Evolutionary conservation across 495 filamentous ascomycete genomes (phyloP).

Genomic region (Podospora australis): DNA sequence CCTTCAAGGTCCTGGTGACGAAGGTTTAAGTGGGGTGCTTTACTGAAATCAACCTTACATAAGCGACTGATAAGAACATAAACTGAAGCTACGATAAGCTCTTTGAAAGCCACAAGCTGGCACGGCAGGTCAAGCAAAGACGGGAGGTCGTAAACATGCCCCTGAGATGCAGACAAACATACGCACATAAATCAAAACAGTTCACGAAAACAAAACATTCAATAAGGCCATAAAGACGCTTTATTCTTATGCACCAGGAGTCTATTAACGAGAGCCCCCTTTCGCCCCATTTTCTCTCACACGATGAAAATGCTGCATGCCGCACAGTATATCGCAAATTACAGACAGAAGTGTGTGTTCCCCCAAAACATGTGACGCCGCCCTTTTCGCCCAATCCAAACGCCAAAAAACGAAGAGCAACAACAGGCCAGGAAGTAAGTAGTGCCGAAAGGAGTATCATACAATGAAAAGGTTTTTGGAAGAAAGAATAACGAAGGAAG

Average conservation of each 20-base stretch:
- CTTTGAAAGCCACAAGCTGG: background rate
- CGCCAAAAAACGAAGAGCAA: slow-evolving; percentile 21
- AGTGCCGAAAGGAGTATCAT: slow-evolving; percentile 31
- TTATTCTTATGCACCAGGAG: slow-evolving; percentile 3
- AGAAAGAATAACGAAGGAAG: slow-evolving; percentile 16
- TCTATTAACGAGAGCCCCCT: slow-evolving; percentile 1
- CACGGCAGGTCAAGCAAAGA: background rate
- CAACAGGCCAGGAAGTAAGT: slow-evolving; percentile 19
- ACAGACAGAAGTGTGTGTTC: slow-evolving; percentile 13
- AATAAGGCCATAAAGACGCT: background rate
- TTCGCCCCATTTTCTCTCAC: slow-evolving; percentile 16
- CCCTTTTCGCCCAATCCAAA: slow-evolving; percentile 23
- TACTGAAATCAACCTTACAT: background rate
- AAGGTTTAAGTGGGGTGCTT: slow-evolving; percentile 21
- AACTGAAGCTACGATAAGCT: too few relatives aligned
- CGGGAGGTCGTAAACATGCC: background rate
- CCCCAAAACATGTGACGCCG: slow-evolving; percentile 24
- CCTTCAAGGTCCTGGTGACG: slow-evolving; percentile 2
- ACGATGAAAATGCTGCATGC: slow-evolving; percentile 15
- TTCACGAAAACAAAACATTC: too few relatives aligned
- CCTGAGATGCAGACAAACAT: too few relatives aligned
- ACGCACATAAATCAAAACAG: too few relatives aligned
- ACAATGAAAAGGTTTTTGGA: slow-evolving; percentile 22
- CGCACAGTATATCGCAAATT: slow-evolving; percentile 12
- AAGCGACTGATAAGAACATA: background rate